Evolutionary conservation across 2,329 filamentous ascomycete species (phyloP), one percentile per base, ranked within the genome.

Genomic region (Catunica adiposa): DNA sequence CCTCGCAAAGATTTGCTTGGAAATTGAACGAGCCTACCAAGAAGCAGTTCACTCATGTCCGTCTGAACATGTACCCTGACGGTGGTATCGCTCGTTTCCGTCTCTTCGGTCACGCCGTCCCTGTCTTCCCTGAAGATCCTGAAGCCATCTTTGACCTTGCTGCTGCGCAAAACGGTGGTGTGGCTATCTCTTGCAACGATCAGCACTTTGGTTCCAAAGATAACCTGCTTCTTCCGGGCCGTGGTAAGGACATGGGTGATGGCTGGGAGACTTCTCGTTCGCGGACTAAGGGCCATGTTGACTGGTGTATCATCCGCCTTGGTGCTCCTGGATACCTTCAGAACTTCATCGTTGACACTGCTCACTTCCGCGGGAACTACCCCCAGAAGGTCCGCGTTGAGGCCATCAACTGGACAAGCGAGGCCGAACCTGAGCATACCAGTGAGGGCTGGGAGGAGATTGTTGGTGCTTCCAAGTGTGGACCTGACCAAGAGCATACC

Each of bases 181-280:
- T 89, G 25, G 86, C 84, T 38, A 71, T 87, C 7, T 76, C 78
- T 1, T 89, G 85, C 72, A 87, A 80, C 59, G 86, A 92, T 67
- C 82, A 92, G 69, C 86, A 92, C 68, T 94, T 89, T 63, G 85
- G 86, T 59, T 84, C 80, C 38, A 88, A 84, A 66, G 81, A 86
- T 65, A 89, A 90, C 68, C 71, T 90, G 34, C 75, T 89, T n/a
- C 72, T 89, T 2, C 86, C 86, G 0, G 85, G 84, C 1, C 75
- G 86, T 25, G 86, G 86, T 44, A 81, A 83, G 66, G 84, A 92
- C 68, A 92, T 92, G 86, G 84, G 86, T 53, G 86, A 90, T 66
- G 87, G 86, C 6, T 92, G 87, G 86, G 86, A 92, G 70, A 92
- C 86, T 56, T 80, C 83, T 61, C 76, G 86, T 55, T 87, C 84